Conservation (phyloP, 2,329 filamentous ascomycete species). For the Venturia asperata region DNA sequence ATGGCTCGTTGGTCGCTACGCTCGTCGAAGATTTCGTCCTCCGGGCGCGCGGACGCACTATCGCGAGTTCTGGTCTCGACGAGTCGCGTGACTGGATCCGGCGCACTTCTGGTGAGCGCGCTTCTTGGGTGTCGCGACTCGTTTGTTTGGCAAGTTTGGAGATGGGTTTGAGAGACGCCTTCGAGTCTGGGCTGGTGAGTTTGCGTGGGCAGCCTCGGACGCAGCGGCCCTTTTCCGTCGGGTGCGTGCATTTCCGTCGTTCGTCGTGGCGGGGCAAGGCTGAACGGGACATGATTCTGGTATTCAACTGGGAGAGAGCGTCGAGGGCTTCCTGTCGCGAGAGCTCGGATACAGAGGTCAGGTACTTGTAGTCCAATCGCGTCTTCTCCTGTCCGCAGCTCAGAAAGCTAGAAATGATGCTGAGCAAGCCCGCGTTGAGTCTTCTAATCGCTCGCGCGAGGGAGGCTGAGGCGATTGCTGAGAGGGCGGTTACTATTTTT, state of each 20-base stretch:
- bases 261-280: constrained; percentile 11
- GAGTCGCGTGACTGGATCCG: constrained; percentile 30
- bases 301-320: constrained; percentile 36
- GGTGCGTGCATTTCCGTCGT: constrained; percentile 12
- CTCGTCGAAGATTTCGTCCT: constrained; percentile 23
- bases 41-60: constrained; percentile 30
- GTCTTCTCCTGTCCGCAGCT: constrained; percentile 27
- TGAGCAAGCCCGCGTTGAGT: constrained; percentile 41
- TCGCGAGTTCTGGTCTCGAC: constrained; percentile 31
- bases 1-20: constrained; percentile 13
- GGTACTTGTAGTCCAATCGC: constrained; percentile 37
- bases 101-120: constrained; percentile 26
- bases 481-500: constrained; percentile 3
- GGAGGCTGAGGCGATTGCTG: constrained; percentile 40
- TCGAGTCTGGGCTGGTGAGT: constrained; percentile 26
- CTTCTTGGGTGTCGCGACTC: constrained; percentile 6
- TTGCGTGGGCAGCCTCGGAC: constrained; percentile 24
- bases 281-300: constrained; percentile 33
- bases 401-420: constrained; percentile 40
- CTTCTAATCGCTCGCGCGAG: constrained; percentile 41
- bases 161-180: constrained; percentile 6
- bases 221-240: constrained; percentile 8
- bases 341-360: constrained; percentile 40
- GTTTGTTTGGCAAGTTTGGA: neutral
- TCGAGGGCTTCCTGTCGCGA: constrained; percentile 40